These are phyloP conservation scores for Penicillium nucicola DNA, from an alignment of 495 filamentous ascomycete species.

Conservation along the genomic window DNA sequence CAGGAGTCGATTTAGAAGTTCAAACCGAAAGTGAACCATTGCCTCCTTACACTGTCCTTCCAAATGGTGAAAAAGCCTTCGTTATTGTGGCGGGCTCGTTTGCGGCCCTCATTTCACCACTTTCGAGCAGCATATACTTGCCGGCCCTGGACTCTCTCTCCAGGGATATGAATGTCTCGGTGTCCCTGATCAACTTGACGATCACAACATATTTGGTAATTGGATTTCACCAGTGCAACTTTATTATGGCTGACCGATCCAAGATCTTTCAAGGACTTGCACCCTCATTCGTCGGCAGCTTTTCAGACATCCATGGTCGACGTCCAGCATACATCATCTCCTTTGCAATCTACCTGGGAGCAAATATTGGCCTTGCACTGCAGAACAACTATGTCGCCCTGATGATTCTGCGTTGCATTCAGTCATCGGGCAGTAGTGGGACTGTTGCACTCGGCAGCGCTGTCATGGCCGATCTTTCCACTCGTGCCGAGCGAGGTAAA, in stretches of 20 bases:
- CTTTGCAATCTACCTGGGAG: conserved; percentile 42
- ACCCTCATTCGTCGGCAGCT: conserved; percentile 44
- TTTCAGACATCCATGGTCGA: conserved; percentile 47
- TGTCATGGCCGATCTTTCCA: conserved; percentile 40
- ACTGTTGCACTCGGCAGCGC: conserved; percentile 39
- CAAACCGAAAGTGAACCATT: background rate
- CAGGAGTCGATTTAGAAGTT: background rate
- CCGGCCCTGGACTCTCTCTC: conserved; percentile 37
- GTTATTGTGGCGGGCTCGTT: conserved; percentile 26
- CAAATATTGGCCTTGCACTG: conserved; percentile 47
- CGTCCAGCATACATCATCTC: conserved; percentile 42
- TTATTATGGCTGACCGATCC: background rate
- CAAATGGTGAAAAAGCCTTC: conserved; percentile 20
- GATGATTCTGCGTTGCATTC: conserved; percentile 47
- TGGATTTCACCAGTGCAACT: background rate
- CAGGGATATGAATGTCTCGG: conserved; percentile 34
- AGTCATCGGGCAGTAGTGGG: conserved; percentile 45
- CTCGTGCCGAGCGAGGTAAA: conserved; percentile 42
- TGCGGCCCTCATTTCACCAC: conserved; percentile 34
- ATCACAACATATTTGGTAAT: conserved; percentile 43
- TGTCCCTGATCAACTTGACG: conserved; percentile 41
- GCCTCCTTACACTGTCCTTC: conserved; percentile 24
- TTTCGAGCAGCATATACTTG: conserved; percentile 45
- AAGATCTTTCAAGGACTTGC: conserved; percentile 50
- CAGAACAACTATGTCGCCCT: conserved; percentile 44